Percentiles rank a stretch among this genome's conserved stretches.
Conservation (phyloP, 1,284 basidiomycete genomes). For the Rhodotorula sp. region DNA sequence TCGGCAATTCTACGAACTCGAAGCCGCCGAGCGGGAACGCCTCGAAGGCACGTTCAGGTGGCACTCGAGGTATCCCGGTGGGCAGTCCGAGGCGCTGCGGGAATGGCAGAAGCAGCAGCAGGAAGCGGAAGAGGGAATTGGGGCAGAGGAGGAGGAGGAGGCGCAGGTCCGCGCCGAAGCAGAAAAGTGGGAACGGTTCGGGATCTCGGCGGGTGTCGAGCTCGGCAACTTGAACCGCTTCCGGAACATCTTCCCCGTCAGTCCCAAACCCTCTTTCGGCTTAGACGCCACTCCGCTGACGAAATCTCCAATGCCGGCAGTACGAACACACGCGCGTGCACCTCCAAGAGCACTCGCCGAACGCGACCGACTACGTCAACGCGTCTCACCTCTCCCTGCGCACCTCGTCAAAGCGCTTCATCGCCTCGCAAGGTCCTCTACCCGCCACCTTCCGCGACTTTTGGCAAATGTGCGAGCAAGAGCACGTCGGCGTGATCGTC, state of each 20-base stretch:
- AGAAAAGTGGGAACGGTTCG: slow-evolving; percentile 70
- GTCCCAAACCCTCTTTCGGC: slow-evolving; percentile 42
- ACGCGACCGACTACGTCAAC: slow-evolving; percentile 76
- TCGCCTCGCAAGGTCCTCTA: slow-evolving; percentile 94
- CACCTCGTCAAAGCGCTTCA: slow-evolving; percentile 65
- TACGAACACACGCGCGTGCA: slow-evolving; percentile 64
- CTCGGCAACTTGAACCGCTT: slow-evolving; percentile 81
- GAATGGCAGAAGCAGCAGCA: no score
- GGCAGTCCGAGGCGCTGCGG: slow-evolving; percentile 19
- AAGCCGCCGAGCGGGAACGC: slow-evolving; percentile 83
- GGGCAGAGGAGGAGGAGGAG: slow-evolving; percentile 29
- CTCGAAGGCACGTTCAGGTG: slow-evolving; percentile 90
- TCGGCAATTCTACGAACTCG: slow-evolving; percentile 85
- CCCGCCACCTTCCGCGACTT: slow-evolving; percentile 88
- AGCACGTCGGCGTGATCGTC: slow-evolving; percentile 57
- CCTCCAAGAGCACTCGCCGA: slow-evolving; percentile 54
- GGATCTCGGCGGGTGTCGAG: slow-evolving; percentile 93
- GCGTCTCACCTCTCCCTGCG: slow-evolving; percentile 59
- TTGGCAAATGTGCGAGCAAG: slow-evolving; percentile 70
- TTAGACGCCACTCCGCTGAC: neutral
- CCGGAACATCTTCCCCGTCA: slow-evolving; percentile 57
- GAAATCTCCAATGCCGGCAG: slow-evolving; percentile 7
- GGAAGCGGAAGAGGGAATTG: neutral
- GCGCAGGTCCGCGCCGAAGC: slow-evolving; percentile 13
- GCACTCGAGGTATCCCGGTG: slow-evolving; percentile 59